Evolutionary conservation across 306 rosid genomes (phyloP).

Genomic region (Rosa lucieae): DNA sequence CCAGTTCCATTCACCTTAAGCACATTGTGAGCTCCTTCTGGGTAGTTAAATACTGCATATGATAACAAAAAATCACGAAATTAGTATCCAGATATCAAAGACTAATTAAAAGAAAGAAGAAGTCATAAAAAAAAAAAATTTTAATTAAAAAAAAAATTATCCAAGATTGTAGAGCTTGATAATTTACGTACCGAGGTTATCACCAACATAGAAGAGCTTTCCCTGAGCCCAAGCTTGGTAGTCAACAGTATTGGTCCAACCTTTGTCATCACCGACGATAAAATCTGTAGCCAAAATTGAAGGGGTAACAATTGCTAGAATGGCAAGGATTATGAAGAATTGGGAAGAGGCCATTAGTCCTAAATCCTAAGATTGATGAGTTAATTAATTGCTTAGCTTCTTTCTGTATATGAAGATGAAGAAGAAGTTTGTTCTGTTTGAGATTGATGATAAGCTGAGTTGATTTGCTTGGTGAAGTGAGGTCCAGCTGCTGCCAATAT

Average conservation of each 20-base stretch:
- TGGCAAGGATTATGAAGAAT: constrained; percentile 17
- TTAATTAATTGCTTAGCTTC: not conserved
- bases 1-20: constrained; percentile 34
- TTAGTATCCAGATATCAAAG: no score
- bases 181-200: constrained; percentile 31
- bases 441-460: not conserved
- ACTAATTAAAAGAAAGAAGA: not conserved
- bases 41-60: constrained; percentile 36
- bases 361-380: no score
- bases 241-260: constrained; percentile 32
- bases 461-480: not conserved
- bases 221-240: constrained; percentile 35
- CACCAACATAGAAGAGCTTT: constrained; percentile 36
- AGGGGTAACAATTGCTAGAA: constrained; percentile 23
- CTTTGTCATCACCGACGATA: constrained; percentile 33
- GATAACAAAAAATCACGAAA: not conserved
- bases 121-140: no score
- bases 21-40: constrained; percentile 30
- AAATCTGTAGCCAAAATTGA: constrained; percentile 19
- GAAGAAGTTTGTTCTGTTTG: not conserved
- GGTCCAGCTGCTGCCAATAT: constrained; percentile 2
- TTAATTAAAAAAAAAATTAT: no score
- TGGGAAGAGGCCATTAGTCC: constrained; percentile 27
- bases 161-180: not conserved
- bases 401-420: not conserved